Conservation (phyloP, 1,139 yeast genomes). For the Protomyces macrosporus region DNA sequence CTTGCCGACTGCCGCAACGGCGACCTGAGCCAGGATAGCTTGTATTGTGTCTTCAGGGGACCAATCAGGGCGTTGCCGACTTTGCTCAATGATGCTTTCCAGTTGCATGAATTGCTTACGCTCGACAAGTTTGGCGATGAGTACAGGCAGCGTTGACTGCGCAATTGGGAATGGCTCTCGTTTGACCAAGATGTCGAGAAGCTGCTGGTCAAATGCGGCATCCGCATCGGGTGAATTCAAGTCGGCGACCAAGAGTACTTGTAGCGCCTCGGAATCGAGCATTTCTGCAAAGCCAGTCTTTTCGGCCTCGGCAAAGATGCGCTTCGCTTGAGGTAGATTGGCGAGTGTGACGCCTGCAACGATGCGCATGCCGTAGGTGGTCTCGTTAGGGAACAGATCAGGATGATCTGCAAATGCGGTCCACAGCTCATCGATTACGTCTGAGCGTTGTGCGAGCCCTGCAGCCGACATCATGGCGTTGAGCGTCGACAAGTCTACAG, state of each 20-base stretch:
- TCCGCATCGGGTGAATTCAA: not conserved
- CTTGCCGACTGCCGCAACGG: conserved; percentile 2
- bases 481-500: not conserved
- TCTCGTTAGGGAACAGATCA: not conserved
- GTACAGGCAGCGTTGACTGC: conserved; percentile 1
- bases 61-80: conserved; percentile 6
- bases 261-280: conserved; percentile 18
- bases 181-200: conserved; percentile 2
- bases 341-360: conserved; percentile 2
- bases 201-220: not conserved
- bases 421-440: conserved; percentile 12
- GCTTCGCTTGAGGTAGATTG: not conserved
- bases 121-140: conserved; percentile 12
- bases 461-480: conserved; percentile 20
- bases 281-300: conserved; percentile 11
- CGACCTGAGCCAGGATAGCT: conserved; percentile 1
- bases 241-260: conserved; percentile 6
- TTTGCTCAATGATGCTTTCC: conserved; percentile 4
- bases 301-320: conserved; percentile 6
- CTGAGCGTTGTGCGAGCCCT: conserved; percentile 1
- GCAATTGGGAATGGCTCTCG: conserved; percentile 16
- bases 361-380: conserved; percentile 15
- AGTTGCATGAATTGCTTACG: conserved; percentile 4
- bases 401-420: not conserved
- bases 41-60: not conserved